A percentile compares a stretch with the other conserved stretches of the same genome.
Evolutionary conservation across 305 asterid species (phyloP).

Genomic region (Solanum hybrid): DNA sequence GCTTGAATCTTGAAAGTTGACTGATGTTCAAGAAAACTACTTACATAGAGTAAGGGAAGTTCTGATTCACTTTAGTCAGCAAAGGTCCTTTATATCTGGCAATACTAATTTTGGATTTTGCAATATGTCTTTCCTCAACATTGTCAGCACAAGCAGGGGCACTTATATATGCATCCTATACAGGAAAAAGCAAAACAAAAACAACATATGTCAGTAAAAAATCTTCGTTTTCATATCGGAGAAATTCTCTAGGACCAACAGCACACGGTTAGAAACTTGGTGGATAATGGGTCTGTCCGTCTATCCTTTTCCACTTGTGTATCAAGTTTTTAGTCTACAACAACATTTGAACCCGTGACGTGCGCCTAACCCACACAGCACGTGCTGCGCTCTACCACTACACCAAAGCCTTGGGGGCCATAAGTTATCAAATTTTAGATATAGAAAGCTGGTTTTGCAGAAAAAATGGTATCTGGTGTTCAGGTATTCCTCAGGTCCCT

Average conservation of each 20-base stretch:
- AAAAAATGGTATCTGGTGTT: background rate
- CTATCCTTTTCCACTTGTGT: background rate
- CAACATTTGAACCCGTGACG: background rate
- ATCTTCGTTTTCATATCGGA: background rate
- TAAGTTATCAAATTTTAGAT: background rate
- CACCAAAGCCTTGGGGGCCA: background rate
- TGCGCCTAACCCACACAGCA: background rate
- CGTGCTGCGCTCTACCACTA: background rate
- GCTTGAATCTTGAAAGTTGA: background rate
- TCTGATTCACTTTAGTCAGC: conserved; percentile 22
- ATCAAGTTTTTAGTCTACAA: background rate
- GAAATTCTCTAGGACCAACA: background rate
- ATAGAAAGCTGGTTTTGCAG: background rate
- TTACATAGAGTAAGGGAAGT: conserved; percentile 23
- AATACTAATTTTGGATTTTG: background rate
- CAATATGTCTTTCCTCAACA: conserved; percentile 2
- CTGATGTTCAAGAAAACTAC: background rate
- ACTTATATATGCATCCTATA: conserved; percentile 45
- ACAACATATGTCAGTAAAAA: background rate
- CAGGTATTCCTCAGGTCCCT: background rate
- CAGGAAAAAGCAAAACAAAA: background rate
- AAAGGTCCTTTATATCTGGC: conserved; percentile 21
- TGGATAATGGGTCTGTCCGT: background rate
- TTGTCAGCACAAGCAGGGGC: conserved; percentile 10
- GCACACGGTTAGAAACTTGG: background rate